Evolutionary conservation across 106 monocot species (phyloP).

Genomic region (Agapanthus africanus): DNA sequence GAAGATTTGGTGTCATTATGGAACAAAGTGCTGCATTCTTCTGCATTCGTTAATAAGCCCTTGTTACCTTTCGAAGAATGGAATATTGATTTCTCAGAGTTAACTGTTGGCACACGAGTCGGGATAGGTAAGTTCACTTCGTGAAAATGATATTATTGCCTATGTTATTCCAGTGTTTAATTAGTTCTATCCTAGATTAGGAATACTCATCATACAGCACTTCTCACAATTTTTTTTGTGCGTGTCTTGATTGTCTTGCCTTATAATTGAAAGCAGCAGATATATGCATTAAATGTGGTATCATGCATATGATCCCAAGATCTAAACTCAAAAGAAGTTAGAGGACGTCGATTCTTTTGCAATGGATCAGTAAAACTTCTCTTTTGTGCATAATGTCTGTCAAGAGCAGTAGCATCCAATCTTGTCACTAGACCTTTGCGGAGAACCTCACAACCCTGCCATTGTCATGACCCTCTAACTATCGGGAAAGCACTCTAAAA

Average conservation of each 20-base stretch:
- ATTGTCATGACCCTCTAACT: no score
- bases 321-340: not conserved
- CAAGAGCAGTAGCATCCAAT: not conserved
- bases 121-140: slow-evolving; percentile 54
- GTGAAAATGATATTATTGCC: not conserved
- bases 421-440: not conserved
- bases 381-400: not conserved
- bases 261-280: not conserved
- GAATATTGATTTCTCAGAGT: slow-evolving; percentile 92
- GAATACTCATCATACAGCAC: not conserved
- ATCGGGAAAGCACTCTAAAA: no score
- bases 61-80: slow-evolving; percentile 87
- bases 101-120: slow-evolving; percentile 91
- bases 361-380: no score
- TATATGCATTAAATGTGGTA: not conserved
- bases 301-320: not conserved
- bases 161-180: not conserved
- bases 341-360: not conserved
- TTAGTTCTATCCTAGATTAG: not conserved
- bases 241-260: not conserved
- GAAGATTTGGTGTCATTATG: slow-evolving; percentile 46
- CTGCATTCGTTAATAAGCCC: slow-evolving; percentile 70
- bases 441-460: not conserved
- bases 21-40: slow-evolving; percentile 69
- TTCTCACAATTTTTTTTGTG: not conserved